Base-by-base conservation (phyloP, 768 basidiomycete genomes). In the Pulveroboletus frians region DNA sequence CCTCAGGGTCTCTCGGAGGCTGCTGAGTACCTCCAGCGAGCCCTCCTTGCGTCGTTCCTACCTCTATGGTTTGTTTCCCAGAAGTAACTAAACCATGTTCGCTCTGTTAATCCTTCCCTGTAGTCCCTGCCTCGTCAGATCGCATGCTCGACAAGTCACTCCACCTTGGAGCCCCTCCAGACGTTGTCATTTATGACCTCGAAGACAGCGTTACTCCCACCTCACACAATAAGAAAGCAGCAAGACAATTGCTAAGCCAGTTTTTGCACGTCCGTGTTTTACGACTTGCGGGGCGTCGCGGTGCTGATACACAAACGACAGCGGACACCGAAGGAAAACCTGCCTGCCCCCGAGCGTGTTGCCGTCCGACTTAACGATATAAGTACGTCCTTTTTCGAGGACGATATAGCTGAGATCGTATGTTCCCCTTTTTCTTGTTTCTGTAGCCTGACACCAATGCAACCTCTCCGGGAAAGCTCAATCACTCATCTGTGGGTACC, bases 151-250 rank as follows among this genome's bases (percentile, higher is more conserved):
- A 83, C 55, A 94, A 92, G 63, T 88, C 88, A 0, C 72, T 88
- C 39, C 65, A 60, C 9, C 37, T 65, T 29, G 59, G 50, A 20
- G 72, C 74, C 13, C 63, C 69, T 2, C 82, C 90, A 2, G 92
- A 95, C 52, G 75, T 85, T 37, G 72, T 92, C 31, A 84, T 92
- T 21, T 93, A 92, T 59, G 92, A 95, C 71, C 73, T 95, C 11
- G 92, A 94, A 64, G 92, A 95, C 64, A 87, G 87, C 52, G 81
- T 94, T 0, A 71, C 89, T 4, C 85, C 85, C 4, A 70, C 72
- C 5, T 57, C 65, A 27, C 67, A 71, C 23, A 80, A 82, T 50
- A 88, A 90, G 64, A 67, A 68, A 18, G 66, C 73, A 44, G 85
- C 88, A 0, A 73, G 88, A 50, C 60, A 62, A 7, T 72, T 80